Evolutionary conservation across 2,329 filamentous ascomycete genomes (phyloP).

Genomic region (Colletotrichum camelliae): DNA sequence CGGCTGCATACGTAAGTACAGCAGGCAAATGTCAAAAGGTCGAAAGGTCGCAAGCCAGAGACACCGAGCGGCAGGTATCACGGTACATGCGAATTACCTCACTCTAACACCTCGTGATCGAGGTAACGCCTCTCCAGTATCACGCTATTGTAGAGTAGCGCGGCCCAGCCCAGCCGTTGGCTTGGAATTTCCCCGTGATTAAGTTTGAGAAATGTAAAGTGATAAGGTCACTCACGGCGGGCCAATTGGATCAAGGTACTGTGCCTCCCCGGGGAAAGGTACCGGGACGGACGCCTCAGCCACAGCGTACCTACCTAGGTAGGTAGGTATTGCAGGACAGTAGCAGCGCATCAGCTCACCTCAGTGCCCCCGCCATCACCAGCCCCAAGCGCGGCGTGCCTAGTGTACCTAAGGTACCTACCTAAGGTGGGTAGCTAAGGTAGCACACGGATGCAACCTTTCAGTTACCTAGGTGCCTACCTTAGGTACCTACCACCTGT

Average conservation of each 20-base stretch:
- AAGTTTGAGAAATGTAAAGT: neutral
- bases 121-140: neutral
- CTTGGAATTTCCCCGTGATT: constrained; percentile 9
- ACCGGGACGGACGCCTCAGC: neutral
- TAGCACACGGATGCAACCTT: neutral
- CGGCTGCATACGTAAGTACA: neutral
- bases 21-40: neutral
- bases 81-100: neutral
- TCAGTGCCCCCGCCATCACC: neutral
- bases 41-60: neutral
- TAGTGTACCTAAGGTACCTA: neutral
- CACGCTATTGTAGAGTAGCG: neutral
- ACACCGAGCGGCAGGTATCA: neutral
- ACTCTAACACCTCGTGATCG: neutral
- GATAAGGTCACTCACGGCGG: neutral
- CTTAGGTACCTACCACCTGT: neutral
- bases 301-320: neutral
- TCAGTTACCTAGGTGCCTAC: neutral
- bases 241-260: neutral
- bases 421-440: neutral
- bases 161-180: neutral
- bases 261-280: neutral
- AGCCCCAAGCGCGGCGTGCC: neutral
- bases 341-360: neutral
- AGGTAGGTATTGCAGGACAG: neutral